Conservation (phyloP, 768 basidiomycete genomes). For the Pholiota microspora region DNA sequence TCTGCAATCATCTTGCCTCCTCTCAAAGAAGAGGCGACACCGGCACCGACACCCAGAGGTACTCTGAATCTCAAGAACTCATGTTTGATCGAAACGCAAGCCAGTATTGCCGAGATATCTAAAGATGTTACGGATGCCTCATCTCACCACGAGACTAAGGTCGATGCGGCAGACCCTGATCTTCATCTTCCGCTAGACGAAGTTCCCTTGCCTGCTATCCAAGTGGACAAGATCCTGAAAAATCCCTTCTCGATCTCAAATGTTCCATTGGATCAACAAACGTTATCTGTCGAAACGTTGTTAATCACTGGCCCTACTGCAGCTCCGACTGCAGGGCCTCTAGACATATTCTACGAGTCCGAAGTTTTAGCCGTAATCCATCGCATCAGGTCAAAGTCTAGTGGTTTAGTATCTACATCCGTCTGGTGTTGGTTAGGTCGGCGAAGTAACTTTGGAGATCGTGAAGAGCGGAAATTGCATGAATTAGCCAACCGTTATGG, state of each 20-base stretch:
- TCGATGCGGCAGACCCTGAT: neutral
- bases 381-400: constrained; percentile 63
- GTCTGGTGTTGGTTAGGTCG: constrained; percentile 81
- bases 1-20: constrained; percentile 62
- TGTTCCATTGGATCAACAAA: constrained; percentile 37
- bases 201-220: constrained; percentile 32
- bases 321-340: constrained; percentile 41
- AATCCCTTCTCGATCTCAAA: constrained; percentile 16
- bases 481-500: constrained; percentile 76
- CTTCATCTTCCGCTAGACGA: neutral
- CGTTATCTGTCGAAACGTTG: constrained; percentile 76
- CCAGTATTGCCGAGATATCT: neutral
- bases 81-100: neutral
- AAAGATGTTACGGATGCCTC: neutral
- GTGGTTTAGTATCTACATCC: constrained; percentile 62
- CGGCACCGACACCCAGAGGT: constrained; percentile 48
- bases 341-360: constrained; percentile 66
- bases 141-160: too few species aligned
- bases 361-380: constrained; percentile 71
- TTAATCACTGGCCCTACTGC: constrained; percentile 51
- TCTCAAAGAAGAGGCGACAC: constrained; percentile 66
- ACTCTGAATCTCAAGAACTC: constrained; percentile 41
- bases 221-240: constrained; percentile 46
- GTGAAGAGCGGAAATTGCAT: constrained; percentile 62
- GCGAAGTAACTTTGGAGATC: constrained; percentile 47